Percentiles rank a stretch among this genome's conserved stretches.
phyloP scores from a whole-genome alignment of 2,329 filamentous ascomycete genomes.

The Penicillium sp. region DNA sequence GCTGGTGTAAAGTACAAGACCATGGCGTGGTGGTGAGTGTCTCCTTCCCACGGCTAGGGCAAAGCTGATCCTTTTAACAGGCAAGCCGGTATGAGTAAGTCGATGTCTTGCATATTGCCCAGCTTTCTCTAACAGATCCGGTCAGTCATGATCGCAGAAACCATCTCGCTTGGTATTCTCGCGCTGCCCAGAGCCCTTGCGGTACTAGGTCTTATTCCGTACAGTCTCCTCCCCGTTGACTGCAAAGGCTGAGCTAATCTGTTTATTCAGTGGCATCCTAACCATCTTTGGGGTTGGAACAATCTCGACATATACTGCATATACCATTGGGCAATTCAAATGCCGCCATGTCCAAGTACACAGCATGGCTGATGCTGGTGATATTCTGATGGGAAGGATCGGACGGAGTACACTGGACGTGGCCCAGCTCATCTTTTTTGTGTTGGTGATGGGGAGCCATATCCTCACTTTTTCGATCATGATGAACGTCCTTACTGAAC shows the following conservation, averaged over 20 bases:
- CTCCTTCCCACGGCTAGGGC: not conserved
- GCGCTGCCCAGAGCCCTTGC: conserved; percentile 52
- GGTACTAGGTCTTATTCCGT: conserved; percentile 51
- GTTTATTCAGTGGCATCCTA: conserved; percentile 44
- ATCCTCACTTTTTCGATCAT: conserved; percentile 65
- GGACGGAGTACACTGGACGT: conserved; percentile 59
- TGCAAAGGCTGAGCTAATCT: not conserved
- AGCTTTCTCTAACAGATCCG: not conserved
- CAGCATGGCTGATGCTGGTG: conserved; percentile 64
- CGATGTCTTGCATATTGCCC: not conserved
- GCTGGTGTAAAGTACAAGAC: conserved; percentile 28
- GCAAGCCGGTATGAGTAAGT: conserved; percentile 24
- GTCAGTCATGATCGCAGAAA: conserved; percentile 55
- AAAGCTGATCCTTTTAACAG: conserved; percentile 6
- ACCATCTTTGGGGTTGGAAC: conserved; percentile 52
- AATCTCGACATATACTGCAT: conserved; percentile 56
- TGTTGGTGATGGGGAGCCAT: conserved; percentile 67
- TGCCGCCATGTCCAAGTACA: conserved; percentile 55
- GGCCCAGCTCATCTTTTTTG: conserved; percentile 60
- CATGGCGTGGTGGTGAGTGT: conserved; percentile 30
- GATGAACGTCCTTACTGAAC: conserved; percentile 59
- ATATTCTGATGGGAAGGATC: conserved; percentile 56
- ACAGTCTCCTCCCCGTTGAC: conserved; percentile 9
- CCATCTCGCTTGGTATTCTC: conserved; percentile 55
- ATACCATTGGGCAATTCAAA: conserved; percentile 57